Percentiles rank a stretch among this genome's conserved stretches.
Evolutionary conservation across 768 basidiomycete genomes (phyloP).

Genomic region (Boletus sp.): DNA sequence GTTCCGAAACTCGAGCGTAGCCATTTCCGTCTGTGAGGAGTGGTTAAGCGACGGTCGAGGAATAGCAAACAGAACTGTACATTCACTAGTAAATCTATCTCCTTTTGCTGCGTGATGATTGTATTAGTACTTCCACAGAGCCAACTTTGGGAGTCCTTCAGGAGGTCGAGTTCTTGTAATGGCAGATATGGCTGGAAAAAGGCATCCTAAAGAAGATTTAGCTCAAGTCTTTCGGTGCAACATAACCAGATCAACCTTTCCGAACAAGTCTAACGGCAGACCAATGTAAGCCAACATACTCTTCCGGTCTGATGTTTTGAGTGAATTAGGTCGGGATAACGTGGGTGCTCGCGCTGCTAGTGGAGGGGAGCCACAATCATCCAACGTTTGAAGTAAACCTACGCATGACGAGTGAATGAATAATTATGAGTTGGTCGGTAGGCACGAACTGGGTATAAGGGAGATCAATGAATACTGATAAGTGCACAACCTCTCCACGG

Average conservation of each 20-base stretch:
- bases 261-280: conserved; percentile 91
- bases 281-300: conserved; percentile 92
- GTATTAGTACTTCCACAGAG: conserved; percentile 94
- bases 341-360: conserved; percentile 61
- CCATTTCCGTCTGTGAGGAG: conserved; percentile 74
- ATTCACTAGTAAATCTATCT: conserved; percentile 88
- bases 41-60: background rate
- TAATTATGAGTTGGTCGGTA: background rate
- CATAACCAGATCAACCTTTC: conserved; percentile 52
- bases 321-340: conserved; percentile 69
- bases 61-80: conserved; percentile 36
- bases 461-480: conserved; percentile 98
- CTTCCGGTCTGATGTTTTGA: conserved; percentile 85
- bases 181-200: conserved; percentile 99
- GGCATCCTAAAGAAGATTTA: conserved; percentile 54
- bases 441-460: conserved; percentile 70
- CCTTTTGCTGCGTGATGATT: conserved; percentile 91
- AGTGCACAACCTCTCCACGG: conserved; percentile 93
- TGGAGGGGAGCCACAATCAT: conserved; percentile 89
- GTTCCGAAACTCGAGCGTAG: conserved; percentile 83
- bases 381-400: conserved; percentile 86
- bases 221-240: background rate
- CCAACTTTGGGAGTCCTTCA: conserved; percentile 79
- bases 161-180: conserved; percentile 88
- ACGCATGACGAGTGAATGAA: conserved; percentile 3